These are phyloP conservation scores for Neocucurbitaria cava DNA, from an alignment of 2,329 filamentous ascomycete genomes.

Conservation along the genomic window DNA sequence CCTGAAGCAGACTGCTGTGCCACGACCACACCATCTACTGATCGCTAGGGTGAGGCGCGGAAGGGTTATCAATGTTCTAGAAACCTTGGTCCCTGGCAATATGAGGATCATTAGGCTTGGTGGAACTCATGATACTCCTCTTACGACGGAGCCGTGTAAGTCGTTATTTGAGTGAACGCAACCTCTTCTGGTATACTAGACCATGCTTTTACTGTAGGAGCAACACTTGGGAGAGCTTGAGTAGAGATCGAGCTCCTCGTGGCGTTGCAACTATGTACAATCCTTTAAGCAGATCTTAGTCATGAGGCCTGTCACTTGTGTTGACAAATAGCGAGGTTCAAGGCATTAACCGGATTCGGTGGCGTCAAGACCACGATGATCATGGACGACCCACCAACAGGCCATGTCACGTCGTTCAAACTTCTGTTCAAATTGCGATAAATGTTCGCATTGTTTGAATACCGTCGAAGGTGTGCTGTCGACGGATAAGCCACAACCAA, in stretches of 20 bases:
- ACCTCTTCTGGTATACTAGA: background rate
- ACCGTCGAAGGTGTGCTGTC: background rate
- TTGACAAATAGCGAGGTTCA: background rate
- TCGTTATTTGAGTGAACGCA: background rate
- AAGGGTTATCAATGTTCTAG: constrained; percentile 18
- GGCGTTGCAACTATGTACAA: background rate
- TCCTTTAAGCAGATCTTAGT: too few species aligned
- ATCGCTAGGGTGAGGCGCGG: constrained; percentile 4
- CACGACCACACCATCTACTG: constrained; percentile 3
- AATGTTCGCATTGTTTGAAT: background rate
- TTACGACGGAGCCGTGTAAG: background rate
- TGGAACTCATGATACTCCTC: background rate
- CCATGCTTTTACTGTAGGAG: background rate
- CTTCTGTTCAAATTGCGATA: background rate
- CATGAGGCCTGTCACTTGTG: background rate
- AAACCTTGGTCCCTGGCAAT: constrained; percentile 15
- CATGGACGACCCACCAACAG: background rate
- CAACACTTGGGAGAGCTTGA: background rate
- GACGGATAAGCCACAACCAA: background rate
- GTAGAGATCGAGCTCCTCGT: background rate
- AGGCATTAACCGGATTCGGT: background rate
- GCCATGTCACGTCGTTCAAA: background rate
- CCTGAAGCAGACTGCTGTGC: constrained; percentile 20
- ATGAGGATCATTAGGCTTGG: constrained; percentile 10
- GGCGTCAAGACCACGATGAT: background rate